These are phyloP conservation scores for Aspergillus texensis DNA, from an alignment of 2,329 filamentous ascomycete species.

Conservation along the genomic window DNA sequence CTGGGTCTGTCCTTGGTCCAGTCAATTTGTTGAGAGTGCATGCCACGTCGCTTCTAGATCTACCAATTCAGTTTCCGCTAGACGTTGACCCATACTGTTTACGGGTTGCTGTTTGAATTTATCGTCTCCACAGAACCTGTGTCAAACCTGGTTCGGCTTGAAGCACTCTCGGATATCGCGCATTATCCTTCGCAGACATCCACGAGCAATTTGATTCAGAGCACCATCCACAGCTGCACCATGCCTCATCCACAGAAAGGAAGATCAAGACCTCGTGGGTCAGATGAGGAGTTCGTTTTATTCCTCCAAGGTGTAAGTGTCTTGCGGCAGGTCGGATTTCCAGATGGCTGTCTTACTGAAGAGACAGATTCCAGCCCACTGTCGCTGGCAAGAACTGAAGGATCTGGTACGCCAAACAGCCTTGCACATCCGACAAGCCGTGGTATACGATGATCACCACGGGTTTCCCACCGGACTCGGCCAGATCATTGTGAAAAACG, in stretches of 20 bases:
- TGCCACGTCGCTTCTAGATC: neutral
- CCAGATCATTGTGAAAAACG: slow-evolving; percentile 49
- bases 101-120: neutral
- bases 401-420: slow-evolving; percentile 49
- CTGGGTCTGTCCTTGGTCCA: neutral
- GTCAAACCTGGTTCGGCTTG: neutral
- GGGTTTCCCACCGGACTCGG: slow-evolving; percentile 47
- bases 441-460: slow-evolving; percentile 47
- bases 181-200: neutral
- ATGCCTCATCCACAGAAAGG: slow-evolving; percentile 40
- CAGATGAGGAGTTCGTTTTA: slow-evolving; percentile 48
- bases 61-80: neutral
- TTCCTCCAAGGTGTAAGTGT: slow-evolving; percentile 46
- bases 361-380: slow-evolving; percentile 44
- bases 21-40: neutral
- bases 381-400: slow-evolving; percentile 50
- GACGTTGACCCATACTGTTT: neutral
- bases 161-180: neutral
- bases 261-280: slow-evolving; percentile 31
- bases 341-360: slow-evolving; percentile 16
- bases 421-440: slow-evolving; percentile 47
- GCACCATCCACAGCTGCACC: neutral
- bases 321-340: neutral
- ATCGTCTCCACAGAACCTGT: neutral
- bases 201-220: neutral